phyloP scores from a whole-genome alignment of 352 stramenopile genomes.

The Pythium periplocum region DNA sequence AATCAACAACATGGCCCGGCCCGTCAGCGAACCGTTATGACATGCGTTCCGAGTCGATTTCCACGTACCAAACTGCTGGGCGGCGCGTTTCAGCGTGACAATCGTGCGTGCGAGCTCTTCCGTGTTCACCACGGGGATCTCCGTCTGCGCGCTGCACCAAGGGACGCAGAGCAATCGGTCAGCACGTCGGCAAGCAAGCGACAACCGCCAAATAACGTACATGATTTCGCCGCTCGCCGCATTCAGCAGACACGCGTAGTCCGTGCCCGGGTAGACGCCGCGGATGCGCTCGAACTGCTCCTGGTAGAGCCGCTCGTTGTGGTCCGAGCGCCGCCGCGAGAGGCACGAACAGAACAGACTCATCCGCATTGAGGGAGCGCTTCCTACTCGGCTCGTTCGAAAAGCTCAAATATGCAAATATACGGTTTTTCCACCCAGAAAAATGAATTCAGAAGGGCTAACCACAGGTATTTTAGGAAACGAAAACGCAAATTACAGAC shows the following conservation, averaged over 20 bases:
- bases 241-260: slow-evolving; percentile 79
- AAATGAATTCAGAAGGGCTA: too few species aligned
- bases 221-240: slow-evolving; percentile 74
- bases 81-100: slow-evolving; percentile 72
- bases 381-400: slow-evolving; percentile 1
- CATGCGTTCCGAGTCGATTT: neutral
- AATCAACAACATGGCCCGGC: neutral
- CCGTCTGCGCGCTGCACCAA: slow-evolving; percentile 51
- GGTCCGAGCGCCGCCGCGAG: slow-evolving; percentile 54
- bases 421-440: too few species aligned
- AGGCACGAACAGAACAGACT: slow-evolving; percentile 69
- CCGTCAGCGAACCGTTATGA: neutral
- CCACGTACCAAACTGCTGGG: slow-evolving; percentile 70
- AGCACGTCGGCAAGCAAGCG: neutral
- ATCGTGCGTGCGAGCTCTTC: slow-evolving; percentile 78
- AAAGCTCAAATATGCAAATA: too few species aligned
- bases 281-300: slow-evolving; percentile 79
- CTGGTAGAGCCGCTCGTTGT: slow-evolving; percentile 45
- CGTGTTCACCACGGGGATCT: slow-evolving; percentile 55
- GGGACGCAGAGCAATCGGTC: neutral
- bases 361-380: slow-evolving; percentile 25
- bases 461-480: too few species aligned
- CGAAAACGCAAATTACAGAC: too few species aligned
- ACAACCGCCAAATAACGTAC: slow-evolving; percentile 26
- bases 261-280: slow-evolving; percentile 65